These are phyloP conservation scores for Leccinum truebloodii DNA, from an alignment of 768 basidiomycete species.

Conservation along the genomic window DNA sequence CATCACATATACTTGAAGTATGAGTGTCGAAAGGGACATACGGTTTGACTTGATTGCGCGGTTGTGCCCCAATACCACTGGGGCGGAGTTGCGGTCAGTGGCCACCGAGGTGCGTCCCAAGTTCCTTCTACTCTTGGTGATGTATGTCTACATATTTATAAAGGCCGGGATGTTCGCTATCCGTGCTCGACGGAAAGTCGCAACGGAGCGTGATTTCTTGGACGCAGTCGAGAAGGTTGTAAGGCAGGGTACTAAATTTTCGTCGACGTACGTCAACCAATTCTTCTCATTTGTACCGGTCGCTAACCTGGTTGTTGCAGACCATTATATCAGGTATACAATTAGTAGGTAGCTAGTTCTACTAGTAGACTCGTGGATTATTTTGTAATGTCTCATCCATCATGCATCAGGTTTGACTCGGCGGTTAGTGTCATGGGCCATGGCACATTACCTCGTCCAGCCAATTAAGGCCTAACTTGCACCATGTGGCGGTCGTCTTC, in stretches of 20 bases:
- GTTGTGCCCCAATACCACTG: conserved; percentile 96
- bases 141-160: conserved; percentile 83
- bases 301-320: conserved; percentile 38
- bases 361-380: conserved; percentile 9
- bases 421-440: background rate
- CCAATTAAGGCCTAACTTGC: background rate
- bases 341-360: conserved; percentile 49
- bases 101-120: conserved; percentile 78
- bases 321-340: conserved; percentile 92
- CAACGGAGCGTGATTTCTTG: conserved; percentile 95
- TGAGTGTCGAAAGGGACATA: conserved; percentile 97
- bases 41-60: conserved; percentile 97
- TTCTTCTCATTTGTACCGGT: background rate
- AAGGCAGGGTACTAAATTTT: conserved; percentile 96
- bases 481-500: conserved; percentile 10
- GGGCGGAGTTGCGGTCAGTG: conserved; percentile 96
- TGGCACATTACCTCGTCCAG: background rate
- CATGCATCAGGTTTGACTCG: background rate
- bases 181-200: conserved; percentile 92
- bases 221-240: conserved; percentile 99
- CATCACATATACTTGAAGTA: conserved; percentile 48
- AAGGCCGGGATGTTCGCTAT: conserved; percentile 99
- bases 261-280: conserved; percentile 73
- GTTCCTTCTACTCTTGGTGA: conserved; percentile 54
- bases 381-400: conserved; percentile 16